Evolutionary conservation across 257 asterid genomes (phyloP).

Genomic region (Cruciata laevipes): DNA sequence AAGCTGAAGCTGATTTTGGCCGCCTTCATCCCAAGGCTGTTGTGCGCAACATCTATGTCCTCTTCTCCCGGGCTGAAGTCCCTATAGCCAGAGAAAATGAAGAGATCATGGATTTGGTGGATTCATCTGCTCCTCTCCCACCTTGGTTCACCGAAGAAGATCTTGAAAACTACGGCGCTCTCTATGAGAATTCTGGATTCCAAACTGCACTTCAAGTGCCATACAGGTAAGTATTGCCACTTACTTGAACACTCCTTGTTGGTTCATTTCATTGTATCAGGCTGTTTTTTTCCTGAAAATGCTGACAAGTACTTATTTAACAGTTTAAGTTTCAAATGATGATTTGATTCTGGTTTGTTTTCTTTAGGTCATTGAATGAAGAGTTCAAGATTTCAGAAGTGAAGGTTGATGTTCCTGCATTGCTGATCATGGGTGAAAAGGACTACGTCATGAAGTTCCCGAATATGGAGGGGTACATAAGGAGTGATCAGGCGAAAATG

Average conservation of each 20-base stretch:
- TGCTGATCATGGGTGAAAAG: constrained; percentile 48
- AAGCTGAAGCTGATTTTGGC: constrained; percentile 51
- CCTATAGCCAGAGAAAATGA: constrained; percentile 35
- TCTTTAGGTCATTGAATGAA: neutral
- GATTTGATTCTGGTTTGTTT: neutral
- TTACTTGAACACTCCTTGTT: neutral
- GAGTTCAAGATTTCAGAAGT: constrained; percentile 5
- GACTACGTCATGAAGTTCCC: constrained; percentile 34
- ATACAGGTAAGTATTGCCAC: constrained; percentile 29
- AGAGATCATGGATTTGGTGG: constrained; percentile 52
- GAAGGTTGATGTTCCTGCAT: constrained; percentile 29
- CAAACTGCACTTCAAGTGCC: constrained; percentile 43
- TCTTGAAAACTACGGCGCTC: constrained; percentile 32
- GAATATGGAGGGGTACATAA: constrained; percentile 22
- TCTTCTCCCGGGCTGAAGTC: constrained; percentile 40
- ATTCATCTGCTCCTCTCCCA: constrained; percentile 36
- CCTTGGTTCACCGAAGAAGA: constrained; percentile 45
- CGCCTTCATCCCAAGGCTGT: constrained; percentile 41
- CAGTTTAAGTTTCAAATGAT: neutral
- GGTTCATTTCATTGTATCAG: too few species aligned
- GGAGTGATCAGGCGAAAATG: constrained; percentile 28
- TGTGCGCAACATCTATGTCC: constrained; percentile 40
- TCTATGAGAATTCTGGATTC: constrained; percentile 41
- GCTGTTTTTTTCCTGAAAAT: neutral
- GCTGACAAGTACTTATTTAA: neutral